Evolutionary conservation across 306 rosid genomes (phyloP).

Genomic region (Casuarina glauca): DNA sequence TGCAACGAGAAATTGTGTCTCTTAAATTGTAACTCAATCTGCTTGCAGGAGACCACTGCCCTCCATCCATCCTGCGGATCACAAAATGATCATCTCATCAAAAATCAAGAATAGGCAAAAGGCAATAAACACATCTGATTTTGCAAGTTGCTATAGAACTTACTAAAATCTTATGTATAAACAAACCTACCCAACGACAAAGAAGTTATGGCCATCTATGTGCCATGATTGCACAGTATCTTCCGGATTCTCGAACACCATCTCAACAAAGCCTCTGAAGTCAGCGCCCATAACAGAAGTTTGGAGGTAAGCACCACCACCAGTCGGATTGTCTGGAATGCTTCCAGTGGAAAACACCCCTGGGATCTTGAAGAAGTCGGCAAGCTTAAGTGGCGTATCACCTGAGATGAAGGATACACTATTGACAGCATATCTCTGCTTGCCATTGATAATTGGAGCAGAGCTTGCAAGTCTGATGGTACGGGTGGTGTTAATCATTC

Average conservation of each 20-base stretch:
- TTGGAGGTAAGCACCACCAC: slow-evolving; percentile 60
- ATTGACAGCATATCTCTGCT: slow-evolving; percentile 81
- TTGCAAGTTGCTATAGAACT: neutral
- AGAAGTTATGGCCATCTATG: slow-evolving; percentile 71
- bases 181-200: slow-evolving; percentile 75
- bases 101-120: neutral
- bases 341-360: slow-evolving; percentile 72
- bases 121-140: neutral
- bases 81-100: slow-evolving; percentile 4
- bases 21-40: slow-evolving; percentile 61
- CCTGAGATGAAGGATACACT: slow-evolving; percentile 70
- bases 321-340: slow-evolving; percentile 59
- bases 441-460: slow-evolving; percentile 69
- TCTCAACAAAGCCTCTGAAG: slow-evolving; percentile 58
- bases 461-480: slow-evolving; percentile 70
- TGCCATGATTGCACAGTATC: slow-evolving; percentile 78
- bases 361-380: slow-evolving; percentile 74
- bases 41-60: slow-evolving; percentile 70
- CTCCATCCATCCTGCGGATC: slow-evolving; percentile 78
- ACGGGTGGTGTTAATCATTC: slow-evolving; percentile 65
- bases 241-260: slow-evolving; percentile 79
- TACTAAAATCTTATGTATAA: neutral
- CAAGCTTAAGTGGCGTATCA: slow-evolving; percentile 87
- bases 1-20: slow-evolving; percentile 76
- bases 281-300: slow-evolving; percentile 82